phyloP scores from a whole-genome alignment of 306 rosid species.

The Lithocarpus polystachyus region DNA sequence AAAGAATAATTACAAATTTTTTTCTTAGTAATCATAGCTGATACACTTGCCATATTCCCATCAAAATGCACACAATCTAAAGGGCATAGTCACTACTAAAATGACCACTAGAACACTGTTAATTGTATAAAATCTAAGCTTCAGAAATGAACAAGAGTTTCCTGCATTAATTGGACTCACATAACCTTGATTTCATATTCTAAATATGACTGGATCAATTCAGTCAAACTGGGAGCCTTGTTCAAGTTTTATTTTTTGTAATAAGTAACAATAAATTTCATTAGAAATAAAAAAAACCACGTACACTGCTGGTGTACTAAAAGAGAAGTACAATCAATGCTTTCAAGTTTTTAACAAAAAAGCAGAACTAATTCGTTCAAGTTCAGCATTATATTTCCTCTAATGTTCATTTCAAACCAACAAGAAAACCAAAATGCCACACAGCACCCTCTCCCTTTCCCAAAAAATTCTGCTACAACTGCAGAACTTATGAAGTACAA shows the following conservation, averaged over 20 bases:
- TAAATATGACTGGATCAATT: not conserved
- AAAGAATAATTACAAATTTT: not conserved
- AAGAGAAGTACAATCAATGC: no score
- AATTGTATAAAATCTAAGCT: not conserved
- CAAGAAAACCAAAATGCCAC: not conserved
- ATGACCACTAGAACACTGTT: not conserved
- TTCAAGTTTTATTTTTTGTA: not conserved
- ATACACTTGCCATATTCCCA: slow-evolving; percentile 18
- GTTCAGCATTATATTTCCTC: not conserved
- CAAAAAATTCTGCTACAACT: not conserved
- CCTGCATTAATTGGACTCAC: not conserved
- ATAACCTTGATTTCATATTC: not conserved
- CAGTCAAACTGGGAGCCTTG: not conserved
- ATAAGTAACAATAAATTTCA: no score
- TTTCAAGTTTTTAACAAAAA: not conserved
- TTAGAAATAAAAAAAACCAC: no score
- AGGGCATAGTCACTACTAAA: not conserved
- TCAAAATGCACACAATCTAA: slow-evolving; percentile 4
- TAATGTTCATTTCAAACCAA: not conserved
- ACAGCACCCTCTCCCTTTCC: not conserved
- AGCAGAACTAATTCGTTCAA: not conserved
- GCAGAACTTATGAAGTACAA: not conserved
- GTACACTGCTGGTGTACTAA: no score
- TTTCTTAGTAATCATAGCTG: not conserved
- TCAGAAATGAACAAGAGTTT: not conserved